Base-by-base conservation (phyloP, 805 yeast genomes). In the Candida multigemmis region DNA sequence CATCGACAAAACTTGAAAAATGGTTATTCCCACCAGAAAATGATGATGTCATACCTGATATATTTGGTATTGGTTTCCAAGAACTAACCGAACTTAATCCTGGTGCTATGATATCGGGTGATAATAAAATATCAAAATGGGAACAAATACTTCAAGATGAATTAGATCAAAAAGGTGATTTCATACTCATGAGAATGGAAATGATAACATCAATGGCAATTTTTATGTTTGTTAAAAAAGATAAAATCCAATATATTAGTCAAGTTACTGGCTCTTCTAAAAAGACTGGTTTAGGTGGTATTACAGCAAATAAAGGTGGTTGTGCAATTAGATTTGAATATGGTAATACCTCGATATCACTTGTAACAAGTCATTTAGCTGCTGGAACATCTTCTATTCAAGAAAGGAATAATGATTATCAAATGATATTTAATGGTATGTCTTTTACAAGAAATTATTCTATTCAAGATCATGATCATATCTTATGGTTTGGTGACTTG, bases 261-360 rank as follows among this genome's bases (percentile, higher is more conserved):
- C 78, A 80, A 43, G 96, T 91, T 4, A 87, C 86, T 40, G 96
- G 96, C n/a, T 71, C 87, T n/a, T 71, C 82, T 8, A 89, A 87
- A 43, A 89, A 89, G 53, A 89, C 97, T 0, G 98, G 97, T 0
- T 60, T 91, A 29, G 96, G 96, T 20, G 98, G 98, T 23, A 89
- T 91, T 59, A 74, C 97, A 0, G 98, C 96, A 11, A 89, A 91
- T 50, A 89, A 89, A 51, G 98, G 98, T 23, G 96, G 93, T 4
- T 93, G 87, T 34, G 96, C 94, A 0, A 84, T 91, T 10, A 68
- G 96, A 34, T 82, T 89, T 53, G 73, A 79, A 26, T 84, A 70
- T 50, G 91, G 91, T 1, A 69, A 75, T 17, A 79, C 95, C 0
- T 65, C 80, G 2, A 78, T 86, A 44, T 86, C 93, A 36, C 73